Percentiles rank a stretch among this genome's conserved stretches.
phyloP scores from a whole-genome alignment of 1,139 yeast genomes.

The Candida smagusa region DNA sequence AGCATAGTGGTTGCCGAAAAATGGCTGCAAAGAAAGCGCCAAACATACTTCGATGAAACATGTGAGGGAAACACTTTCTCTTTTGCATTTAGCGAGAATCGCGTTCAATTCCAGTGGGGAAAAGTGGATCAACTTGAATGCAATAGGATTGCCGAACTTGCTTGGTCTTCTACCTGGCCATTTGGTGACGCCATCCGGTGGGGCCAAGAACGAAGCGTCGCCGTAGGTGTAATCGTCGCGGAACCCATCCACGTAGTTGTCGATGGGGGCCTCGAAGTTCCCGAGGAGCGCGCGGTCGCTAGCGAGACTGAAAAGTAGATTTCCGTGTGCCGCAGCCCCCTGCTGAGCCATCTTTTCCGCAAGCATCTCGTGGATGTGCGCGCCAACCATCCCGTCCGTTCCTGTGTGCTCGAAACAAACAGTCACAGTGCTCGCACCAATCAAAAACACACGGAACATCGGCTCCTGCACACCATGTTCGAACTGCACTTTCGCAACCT shows the following conservation, averaged over 20 bases:
- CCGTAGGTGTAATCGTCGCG: slow-evolving; percentile 21
- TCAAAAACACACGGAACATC: slow-evolving; percentile 25
- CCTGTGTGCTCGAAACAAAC: slow-evolving; percentile 38
- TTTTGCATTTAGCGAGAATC: slow-evolving; percentile 29
- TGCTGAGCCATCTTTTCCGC: slow-evolving; percentile 1
- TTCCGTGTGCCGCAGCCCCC: neutral
- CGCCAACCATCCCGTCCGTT: slow-evolving; percentile 40
- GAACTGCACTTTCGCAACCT: slow-evolving; percentile 21
- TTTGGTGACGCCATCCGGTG: slow-evolving; percentile 22
- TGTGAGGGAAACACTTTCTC: slow-evolving; percentile 32
- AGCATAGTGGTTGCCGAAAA: slow-evolving; percentile 21
- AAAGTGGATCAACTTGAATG: slow-evolving; percentile 33
- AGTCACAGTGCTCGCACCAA: slow-evolving; percentile 21
- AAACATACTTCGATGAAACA: slow-evolving; percentile 28
- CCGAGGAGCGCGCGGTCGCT: slow-evolving; percentile 3
- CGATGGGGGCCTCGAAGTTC: slow-evolving; percentile 18
- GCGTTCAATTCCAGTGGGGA: slow-evolving; percentile 20
- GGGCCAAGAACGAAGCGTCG: slow-evolving; percentile 7
- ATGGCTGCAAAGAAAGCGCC: slow-evolving; percentile 27
- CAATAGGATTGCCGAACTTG: slow-evolving; percentile 17
- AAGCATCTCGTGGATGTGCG: slow-evolving; percentile 29
- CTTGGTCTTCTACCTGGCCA: slow-evolving; percentile 36
- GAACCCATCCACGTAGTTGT: slow-evolving; percentile 10
- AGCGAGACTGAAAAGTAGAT: slow-evolving; percentile 4
- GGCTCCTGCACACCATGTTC: slow-evolving; percentile 25